Percentiles rank a stretch among this genome's conserved stretches.
Conservation (phyloP, 2,329 filamentous ascomycete genomes). For the Colletotrichum phormii region DNA sequence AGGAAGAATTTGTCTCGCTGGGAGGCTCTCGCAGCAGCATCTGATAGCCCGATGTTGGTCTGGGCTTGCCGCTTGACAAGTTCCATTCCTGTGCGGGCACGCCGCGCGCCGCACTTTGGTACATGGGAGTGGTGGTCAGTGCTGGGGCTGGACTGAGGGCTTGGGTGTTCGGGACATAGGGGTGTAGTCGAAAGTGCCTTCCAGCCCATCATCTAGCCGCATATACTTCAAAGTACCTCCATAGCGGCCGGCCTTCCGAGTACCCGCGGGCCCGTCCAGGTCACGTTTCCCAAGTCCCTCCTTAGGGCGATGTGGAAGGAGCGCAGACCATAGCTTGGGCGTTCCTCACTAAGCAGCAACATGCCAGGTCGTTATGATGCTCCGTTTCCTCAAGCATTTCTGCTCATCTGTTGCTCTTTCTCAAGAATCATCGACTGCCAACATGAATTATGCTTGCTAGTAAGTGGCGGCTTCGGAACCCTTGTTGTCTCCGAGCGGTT, state of each 20-base stretch:
- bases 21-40: background rate
- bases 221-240: conserved; percentile 2
- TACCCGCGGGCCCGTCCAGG: background rate
- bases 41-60: background rate
- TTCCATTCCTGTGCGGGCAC: background rate
- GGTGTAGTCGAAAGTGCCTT: background rate
- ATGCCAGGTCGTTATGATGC: conserved; percentile 3
- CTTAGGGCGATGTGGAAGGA: background rate
- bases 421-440: background rate
- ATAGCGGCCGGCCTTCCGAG: conserved; percentile 1
- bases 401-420: background rate
- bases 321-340: background rate
- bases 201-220: background rate
- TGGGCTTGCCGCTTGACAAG: background rate
- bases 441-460: conserved; percentile 6
- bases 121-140: background rate
- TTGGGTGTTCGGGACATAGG: background rate
- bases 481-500: background rate
- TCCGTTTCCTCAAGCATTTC: background rate
- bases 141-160: background rate
- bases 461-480: conserved; percentile 4
- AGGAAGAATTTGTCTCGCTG: background rate
- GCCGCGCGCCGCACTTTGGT: too few relatives aligned
- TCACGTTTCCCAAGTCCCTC: background rate
- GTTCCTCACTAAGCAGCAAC: conserved; percentile 27